These are phyloP conservation scores for Termitomyces sp. DNA, from an alignment of 768 basidiomycete genomes.

Conservation along the genomic window DNA sequence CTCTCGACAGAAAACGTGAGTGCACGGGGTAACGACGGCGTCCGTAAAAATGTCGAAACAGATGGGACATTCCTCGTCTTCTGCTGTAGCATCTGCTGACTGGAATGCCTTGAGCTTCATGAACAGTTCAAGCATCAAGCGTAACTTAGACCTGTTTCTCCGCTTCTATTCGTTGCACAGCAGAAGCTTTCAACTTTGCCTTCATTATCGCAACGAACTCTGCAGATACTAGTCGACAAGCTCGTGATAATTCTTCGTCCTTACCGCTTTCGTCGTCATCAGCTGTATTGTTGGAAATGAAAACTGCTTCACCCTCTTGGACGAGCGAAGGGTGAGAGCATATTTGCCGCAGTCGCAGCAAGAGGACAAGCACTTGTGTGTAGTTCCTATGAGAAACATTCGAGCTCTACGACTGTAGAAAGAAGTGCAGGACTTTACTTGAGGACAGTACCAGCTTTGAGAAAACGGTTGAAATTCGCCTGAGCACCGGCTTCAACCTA, in stretches of 20 bases:
- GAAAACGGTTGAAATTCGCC: conserved; percentile 58
- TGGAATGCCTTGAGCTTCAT: conserved; percentile 14
- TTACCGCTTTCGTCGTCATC: conserved; percentile 24
- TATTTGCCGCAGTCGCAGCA: conserved; percentile 57
- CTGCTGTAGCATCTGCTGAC: conserved; percentile 41
- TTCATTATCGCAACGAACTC: conserved; percentile 50
- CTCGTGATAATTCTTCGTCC: conserved; percentile 39
- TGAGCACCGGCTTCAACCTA: conserved; percentile 51
- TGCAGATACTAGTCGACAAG: conserved; percentile 33
- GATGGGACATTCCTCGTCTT: conserved; percentile 60
- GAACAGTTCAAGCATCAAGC: not conserved
- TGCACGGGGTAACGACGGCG: conserved; percentile 52
- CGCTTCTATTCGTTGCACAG: conserved; percentile 37
- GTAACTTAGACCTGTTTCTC: conserved; percentile 43
- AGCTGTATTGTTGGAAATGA: conserved; percentile 33
- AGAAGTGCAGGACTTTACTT: conserved; percentile 33
- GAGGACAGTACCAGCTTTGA: conserved; percentile 59
- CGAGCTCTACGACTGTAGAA: not conserved
- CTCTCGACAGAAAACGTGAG: conserved; percentile 56
- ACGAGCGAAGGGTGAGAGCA: conserved; percentile 67
- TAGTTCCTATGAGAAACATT: conserved; percentile 38
- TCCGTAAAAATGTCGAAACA: conserved; percentile 56
- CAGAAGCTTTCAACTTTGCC: conserved; percentile 34
- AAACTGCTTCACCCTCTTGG: conserved; percentile 45
- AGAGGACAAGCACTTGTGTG: conserved; percentile 43